Evolutionary conservation across 2,329 filamentous ascomycete species (phyloP).

Genomic region (Botrytis hyacinthi): DNA sequence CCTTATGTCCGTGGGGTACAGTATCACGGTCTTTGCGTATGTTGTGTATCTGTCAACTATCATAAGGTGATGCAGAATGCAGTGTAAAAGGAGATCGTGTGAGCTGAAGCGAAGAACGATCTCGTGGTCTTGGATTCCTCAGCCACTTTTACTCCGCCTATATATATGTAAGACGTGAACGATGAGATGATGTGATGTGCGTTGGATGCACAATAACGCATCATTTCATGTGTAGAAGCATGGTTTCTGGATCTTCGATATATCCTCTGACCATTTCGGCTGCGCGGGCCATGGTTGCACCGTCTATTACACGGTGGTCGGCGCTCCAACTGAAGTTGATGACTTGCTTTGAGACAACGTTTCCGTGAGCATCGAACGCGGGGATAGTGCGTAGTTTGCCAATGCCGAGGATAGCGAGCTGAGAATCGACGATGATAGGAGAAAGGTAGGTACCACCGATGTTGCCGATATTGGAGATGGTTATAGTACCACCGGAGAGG

Average conservation of each 20-base stretch:
- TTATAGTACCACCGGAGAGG: conserved; percentile 84
- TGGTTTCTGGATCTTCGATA: conserved; percentile 81
- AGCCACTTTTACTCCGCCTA: background rate
- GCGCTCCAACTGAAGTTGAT: conserved; percentile 96
- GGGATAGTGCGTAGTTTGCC: conserved; percentile 79
- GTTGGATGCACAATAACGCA: background rate
- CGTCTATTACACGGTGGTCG: conserved; percentile 91
- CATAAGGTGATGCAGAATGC: conserved; percentile 3
- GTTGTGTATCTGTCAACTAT: conserved; percentile 1
- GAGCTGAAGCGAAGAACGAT: conserved; percentile 8
- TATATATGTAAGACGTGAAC: background rate
- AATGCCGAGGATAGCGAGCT: conserved; percentile 89
- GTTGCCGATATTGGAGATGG: conserved; percentile 93
- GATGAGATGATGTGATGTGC: conserved; percentile 9
- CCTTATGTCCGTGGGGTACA: background rate
- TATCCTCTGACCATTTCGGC: conserved; percentile 75
- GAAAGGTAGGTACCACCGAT: conserved; percentile 90
- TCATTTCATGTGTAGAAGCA: conserved; percentile 80
- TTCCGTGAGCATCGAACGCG: conserved; percentile 59
- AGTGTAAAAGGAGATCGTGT: background rate
- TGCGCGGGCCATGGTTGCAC: conserved; percentile 89
- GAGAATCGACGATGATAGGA: conserved; percentile 85
- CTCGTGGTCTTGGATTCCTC: background rate
- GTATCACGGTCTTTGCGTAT: background rate
- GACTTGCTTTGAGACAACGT: conserved; percentile 72